A percentile compares a stretch with the other conserved stretches of the same genome.
Evolutionary conservation across 1,284 basidiomycete genomes (phyloP).

Genomic region (Ceratobasidium sp.): DNA sequence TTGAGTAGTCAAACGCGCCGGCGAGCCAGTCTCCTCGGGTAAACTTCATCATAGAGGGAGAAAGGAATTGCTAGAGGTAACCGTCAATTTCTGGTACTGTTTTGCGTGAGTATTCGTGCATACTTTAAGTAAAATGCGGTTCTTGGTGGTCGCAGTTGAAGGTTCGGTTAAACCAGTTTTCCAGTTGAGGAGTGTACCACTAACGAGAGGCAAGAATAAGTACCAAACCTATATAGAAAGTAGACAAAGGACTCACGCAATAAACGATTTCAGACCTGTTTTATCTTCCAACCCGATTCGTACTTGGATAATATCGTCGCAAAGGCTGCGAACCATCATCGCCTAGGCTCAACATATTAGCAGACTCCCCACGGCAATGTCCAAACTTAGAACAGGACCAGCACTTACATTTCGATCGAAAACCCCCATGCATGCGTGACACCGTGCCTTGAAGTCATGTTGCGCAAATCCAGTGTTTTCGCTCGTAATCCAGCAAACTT

Average conservation of each 20-base stretch:
- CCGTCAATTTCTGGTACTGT: neutral
- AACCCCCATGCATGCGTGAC: slow-evolving; percentile 19
- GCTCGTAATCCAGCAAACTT: slow-evolving; percentile 40
- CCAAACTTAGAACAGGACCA: neutral
- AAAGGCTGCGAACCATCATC: slow-evolving; percentile 16
- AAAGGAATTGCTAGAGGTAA: neutral
- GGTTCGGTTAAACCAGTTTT: neutral
- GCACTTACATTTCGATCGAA: slow-evolving; percentile 25
- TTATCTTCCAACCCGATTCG: neutral
- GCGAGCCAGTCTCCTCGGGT: slow-evolving; percentile 28
- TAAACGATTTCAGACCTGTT: neutral
- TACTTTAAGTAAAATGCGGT: slow-evolving; percentile 24
- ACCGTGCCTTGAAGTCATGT: slow-evolving; percentile 32
- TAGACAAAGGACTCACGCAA: neutral
- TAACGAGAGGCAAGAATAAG: neutral
- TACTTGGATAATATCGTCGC: slow-evolving; percentile 32
- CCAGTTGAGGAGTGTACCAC: slow-evolving; percentile 23
- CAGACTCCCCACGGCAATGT: neutral
- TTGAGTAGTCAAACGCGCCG: neutral
- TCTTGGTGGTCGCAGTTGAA: neutral
- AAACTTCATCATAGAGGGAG: slow-evolving; percentile 14
- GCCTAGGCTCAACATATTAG: neutral
- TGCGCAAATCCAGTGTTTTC: slow-evolving; percentile 38
- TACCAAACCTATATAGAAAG: neutral
- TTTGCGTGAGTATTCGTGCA: neutral